Evolutionary conservation across 176 grass and related monocot genomes (phyloP).

Genomic region (Rhipidocladum racemiflorum): DNA sequence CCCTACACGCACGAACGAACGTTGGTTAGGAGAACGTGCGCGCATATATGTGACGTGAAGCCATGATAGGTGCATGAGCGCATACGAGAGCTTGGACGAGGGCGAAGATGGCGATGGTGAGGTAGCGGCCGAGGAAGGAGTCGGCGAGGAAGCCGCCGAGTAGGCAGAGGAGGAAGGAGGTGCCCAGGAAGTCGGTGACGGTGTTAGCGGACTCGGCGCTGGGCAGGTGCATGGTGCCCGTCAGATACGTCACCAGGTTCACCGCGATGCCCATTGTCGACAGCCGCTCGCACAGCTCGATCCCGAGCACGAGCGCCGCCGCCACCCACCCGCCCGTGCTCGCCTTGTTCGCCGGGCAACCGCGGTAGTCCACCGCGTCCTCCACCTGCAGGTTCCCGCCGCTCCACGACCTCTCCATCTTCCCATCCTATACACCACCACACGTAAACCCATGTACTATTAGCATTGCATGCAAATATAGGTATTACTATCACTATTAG

Average conservation of each 20-base stretch:
- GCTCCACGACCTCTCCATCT: slow-evolving; percentile 16
- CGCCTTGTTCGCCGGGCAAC: slow-evolving; percentile 56
- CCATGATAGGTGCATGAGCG: background rate
- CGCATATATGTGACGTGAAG: background rate
- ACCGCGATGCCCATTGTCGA: slow-evolving; percentile 89
- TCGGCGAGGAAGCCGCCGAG: slow-evolving; percentile 91
- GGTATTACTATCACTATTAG: background rate
- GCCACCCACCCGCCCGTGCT: slow-evolving; percentile 74
- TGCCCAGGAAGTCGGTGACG: slow-evolving; percentile 98
- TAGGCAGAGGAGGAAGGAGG: slow-evolving; percentile 97
- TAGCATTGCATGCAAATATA: background rate
- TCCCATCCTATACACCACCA: slow-evolving; percentile 19
- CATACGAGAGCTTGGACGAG: slow-evolving; percentile 64
- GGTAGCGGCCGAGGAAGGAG: slow-evolving; percentile 81
- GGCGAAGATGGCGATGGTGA: slow-evolving; percentile 90
- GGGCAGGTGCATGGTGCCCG: slow-evolving; percentile 70
- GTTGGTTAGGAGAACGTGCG: background rate
- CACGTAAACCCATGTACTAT: background rate
- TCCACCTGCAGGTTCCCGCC: slow-evolving; percentile 19
- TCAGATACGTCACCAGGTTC: slow-evolving; percentile 78
- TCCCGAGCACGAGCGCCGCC: slow-evolving; percentile 62
- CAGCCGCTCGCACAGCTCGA: slow-evolving; percentile 79
- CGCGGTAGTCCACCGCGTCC: slow-evolving; percentile 70
- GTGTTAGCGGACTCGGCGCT: slow-evolving; percentile 69
- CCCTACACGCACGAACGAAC: slow-evolving; percentile 32